These are phyloP conservation scores for Penicillium aurantiogriseum DNA, from an alignment of 2,329 filamentous ascomycete genomes.

Conservation along the genomic window DNA sequence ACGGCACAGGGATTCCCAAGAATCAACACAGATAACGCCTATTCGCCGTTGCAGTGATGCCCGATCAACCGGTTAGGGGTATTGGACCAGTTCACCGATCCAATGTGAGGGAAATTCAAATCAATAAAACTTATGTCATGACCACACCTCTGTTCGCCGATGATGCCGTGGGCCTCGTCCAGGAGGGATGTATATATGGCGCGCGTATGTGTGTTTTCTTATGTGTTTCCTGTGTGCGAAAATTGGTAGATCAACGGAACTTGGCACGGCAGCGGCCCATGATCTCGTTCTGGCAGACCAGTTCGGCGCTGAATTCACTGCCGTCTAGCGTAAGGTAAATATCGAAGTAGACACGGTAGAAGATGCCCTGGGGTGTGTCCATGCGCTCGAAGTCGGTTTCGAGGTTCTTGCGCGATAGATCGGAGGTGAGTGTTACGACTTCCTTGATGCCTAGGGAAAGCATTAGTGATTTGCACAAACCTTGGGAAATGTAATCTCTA, in stretches of 20 bases:
- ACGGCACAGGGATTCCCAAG: conserved; percentile 10
- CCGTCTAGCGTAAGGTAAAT: conserved; percentile 91
- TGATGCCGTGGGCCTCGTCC: neutral
- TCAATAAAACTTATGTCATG: neutral
- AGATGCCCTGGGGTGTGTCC: conserved; percentile 96
- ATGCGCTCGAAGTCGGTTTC: conserved; percentile 99
- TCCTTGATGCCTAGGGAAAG: conserved; percentile 82
- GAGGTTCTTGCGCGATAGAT: conserved; percentile 94
- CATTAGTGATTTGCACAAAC: neutral
- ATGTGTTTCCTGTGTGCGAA: neutral
- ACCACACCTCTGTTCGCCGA: neutral
- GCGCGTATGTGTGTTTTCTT: neutral
- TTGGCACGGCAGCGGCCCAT: conserved; percentile 95
- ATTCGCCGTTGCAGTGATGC: conserved; percentile 22
- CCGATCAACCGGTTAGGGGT: neutral
- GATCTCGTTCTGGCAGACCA: conserved; percentile 98
- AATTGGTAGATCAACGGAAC: conserved; percentile 59
- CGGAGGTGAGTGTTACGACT: conserved; percentile 94
- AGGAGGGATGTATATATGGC: neutral
- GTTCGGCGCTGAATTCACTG: conserved; percentile 94
- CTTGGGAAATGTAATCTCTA: neutral
- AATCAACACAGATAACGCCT: conserved; percentile 22
- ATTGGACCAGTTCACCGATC: neutral
- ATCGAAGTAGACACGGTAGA: conserved; percentile 73
- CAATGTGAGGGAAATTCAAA: neutral